Evolutionary conservation across 2,329 filamentous ascomycete species (phyloP).

Genomic region (Leptoxyphium fumago): DNA sequence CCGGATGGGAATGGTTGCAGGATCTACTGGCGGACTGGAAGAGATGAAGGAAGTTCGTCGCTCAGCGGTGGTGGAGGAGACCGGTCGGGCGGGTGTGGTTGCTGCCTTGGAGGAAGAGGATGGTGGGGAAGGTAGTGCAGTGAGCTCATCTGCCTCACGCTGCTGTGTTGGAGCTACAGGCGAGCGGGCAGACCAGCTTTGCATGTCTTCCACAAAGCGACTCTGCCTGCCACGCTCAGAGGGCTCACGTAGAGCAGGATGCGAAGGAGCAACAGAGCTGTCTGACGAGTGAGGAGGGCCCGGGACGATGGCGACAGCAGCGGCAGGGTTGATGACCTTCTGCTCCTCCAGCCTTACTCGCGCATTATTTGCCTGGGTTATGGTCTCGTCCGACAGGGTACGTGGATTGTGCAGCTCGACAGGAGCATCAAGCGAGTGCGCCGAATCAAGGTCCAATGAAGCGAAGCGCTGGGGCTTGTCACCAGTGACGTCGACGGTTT

Average conservation of each 20-base stretch:
- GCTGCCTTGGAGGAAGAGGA: background rate
- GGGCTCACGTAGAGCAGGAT: constrained; percentile 1
- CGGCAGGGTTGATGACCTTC: background rate
- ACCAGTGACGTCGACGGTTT: background rate
- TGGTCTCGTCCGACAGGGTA: background rate
- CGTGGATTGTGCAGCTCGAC: background rate
- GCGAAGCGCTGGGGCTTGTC: background rate
- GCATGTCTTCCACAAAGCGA: constrained; percentile 5
- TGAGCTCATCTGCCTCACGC: background rate
- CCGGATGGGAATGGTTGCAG: constrained; percentile 47
- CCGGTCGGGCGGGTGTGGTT: background rate
- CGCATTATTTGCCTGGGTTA: background rate
- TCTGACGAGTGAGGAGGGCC: background rate
- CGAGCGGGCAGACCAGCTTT: background rate
- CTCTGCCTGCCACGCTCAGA: constrained; percentile 2
- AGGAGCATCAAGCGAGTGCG: background rate
- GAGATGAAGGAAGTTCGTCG: background rate
- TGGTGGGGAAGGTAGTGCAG: background rate
- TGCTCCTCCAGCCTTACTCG: background rate
- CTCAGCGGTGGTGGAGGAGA: constrained; percentile 3
- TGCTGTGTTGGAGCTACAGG: background rate
- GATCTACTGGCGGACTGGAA: constrained; percentile 4
- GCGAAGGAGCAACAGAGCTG: background rate
- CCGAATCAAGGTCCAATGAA: background rate
- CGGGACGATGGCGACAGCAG: background rate